These are phyloP conservation scores for Coccomyxa sp. DNA, from an alignment of 139 green algal genomes.

Conservation along the genomic window DNA sequence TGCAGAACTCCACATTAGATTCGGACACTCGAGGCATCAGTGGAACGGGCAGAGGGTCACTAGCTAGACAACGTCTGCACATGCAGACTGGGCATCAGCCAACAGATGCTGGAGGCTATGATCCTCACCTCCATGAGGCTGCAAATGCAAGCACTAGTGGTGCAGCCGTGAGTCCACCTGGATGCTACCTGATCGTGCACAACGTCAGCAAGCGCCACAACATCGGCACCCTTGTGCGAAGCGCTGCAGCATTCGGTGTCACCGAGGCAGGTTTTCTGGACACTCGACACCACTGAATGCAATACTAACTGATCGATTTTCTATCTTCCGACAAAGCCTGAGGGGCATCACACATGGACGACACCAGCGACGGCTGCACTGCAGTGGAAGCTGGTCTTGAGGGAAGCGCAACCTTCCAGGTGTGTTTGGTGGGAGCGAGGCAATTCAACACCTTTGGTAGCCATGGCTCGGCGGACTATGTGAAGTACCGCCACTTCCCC, in stretches of 20 bases:
- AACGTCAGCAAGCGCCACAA: slow-evolving; percentile 81
- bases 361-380: no score
- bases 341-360: neutral
- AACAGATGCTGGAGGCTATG: no score
- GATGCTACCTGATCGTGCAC: slow-evolving; percentile 66
- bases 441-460: slow-evolving; percentile 88
- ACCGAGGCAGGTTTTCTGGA: slow-evolving; percentile 15
- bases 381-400: neutral
- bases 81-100: no score
- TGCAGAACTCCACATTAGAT: no score
- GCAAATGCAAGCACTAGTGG: no score
- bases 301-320: neutral
- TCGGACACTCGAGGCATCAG: no score
- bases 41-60: no score
- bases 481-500: slow-evolving; percentile 65
- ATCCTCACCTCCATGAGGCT: no score
- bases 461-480: slow-evolving; percentile 68
- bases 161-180: no score
- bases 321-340: neutral
- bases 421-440: slow-evolving; percentile 78
- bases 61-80: no score
- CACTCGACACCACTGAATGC: neutral
- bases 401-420: slow-evolving; percentile 27
- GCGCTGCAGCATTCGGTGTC: slow-evolving; percentile 68
- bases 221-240: slow-evolving; percentile 70